These are phyloP conservation scores for Claviceps sp. DNA, from an alignment of 2,329 filamentous ascomycete genomes.

Conservation along the genomic window DNA sequence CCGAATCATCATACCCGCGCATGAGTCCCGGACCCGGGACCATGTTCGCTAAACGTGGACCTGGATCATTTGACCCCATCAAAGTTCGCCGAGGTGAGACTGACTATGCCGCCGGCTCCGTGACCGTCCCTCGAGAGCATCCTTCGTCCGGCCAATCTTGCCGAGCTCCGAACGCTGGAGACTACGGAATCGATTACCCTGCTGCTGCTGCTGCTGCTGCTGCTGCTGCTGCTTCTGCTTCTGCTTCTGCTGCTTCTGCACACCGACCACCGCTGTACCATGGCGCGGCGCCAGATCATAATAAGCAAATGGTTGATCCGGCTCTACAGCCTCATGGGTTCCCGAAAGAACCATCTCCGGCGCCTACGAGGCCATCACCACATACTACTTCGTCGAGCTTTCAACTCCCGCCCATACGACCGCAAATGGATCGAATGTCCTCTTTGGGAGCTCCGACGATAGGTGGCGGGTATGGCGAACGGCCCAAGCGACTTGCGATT, in stretches of 20 bases:
- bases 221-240: not conserved
- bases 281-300: not conserved
- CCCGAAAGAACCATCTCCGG: not conserved
- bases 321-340: not conserved
- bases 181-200: not conserved
- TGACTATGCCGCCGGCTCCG: not conserved
- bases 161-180: not conserved
- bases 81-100: constrained; percentile 26
- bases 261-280: not conserved
- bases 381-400: constrained; percentile 16
- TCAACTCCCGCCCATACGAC: constrained; percentile 36
- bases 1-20: constrained; percentile 26
- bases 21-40: constrained; percentile 13
- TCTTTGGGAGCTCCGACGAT: constrained; percentile 7
- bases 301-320: not conserved
- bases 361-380: not conserved
- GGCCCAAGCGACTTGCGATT: constrained; percentile 43
- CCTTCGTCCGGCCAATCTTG: not conserved
- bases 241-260: not conserved
- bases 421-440: constrained; percentile 18
- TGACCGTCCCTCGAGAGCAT: not conserved
- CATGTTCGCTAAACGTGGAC: constrained; percentile 29
- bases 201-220: not conserved
- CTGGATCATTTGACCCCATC: constrained; percentile 28
- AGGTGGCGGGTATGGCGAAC: constrained; percentile 33